phyloP scores from a whole-genome alignment of 306 rosid species.

The Geum urbanum region DNA sequence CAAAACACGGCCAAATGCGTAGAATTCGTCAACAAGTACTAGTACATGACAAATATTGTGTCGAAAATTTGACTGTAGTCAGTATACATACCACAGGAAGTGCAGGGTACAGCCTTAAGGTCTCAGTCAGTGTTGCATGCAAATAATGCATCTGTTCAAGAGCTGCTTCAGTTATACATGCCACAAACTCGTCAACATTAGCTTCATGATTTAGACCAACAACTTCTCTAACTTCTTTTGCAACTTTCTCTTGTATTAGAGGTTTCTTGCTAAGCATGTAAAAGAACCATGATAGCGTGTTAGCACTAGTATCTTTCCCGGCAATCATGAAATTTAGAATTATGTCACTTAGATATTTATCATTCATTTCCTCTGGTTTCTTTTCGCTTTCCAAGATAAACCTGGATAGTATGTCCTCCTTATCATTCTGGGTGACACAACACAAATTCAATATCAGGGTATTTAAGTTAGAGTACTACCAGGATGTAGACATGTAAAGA shows the following conservation, averaged over 20 bases:
- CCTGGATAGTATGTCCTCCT: conserved; percentile 77
- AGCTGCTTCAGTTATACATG: conserved; percentile 40
- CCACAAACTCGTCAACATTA: conserved; percentile 36
- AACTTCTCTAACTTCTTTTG: conserved; percentile 54
- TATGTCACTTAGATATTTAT: conserved; percentile 57
- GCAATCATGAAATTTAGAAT: conserved; percentile 70
- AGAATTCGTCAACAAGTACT: background rate
- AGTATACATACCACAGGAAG: conserved; percentile 36
- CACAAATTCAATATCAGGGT: background rate
- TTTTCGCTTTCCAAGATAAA: conserved; percentile 63
- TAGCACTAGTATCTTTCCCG: conserved; percentile 70
- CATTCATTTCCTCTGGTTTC: conserved; percentile 48
- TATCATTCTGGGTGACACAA: conserved; percentile 35
- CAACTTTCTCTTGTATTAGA: conserved; percentile 55
- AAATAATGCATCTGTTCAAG: conserved; percentile 77
- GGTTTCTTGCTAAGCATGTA: conserved; percentile 74
- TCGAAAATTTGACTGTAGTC: background rate
- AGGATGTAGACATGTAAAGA: background rate
- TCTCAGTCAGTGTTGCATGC: conserved; percentile 70
- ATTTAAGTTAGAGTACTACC: background rate
- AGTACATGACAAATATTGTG: background rate
- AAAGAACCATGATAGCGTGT: conserved; percentile 78
- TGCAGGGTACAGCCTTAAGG: conserved; percentile 75
- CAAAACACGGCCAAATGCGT: background rate
- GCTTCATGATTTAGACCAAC: conserved; percentile 33